phyloP scores from a whole-genome alignment of 345 rosid genomes.

The Corchorus capsularis region DNA sequence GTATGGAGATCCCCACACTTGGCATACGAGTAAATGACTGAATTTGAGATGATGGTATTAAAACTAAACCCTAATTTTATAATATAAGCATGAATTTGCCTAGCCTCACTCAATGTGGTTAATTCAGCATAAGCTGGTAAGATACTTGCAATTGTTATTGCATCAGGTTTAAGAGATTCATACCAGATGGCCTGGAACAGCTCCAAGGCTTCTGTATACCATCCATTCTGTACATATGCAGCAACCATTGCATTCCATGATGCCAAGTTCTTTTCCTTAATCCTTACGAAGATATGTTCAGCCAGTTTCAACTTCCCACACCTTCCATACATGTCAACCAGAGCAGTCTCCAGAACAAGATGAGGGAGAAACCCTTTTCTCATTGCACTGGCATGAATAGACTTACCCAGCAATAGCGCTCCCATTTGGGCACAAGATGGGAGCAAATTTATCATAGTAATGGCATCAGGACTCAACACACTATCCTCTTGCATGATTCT shows the following conservation, averaged over 20 bases:
- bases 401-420: slow-evolving; percentile 42
- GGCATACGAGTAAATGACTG: slow-evolving; percentile 64
- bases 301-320: slow-evolving; percentile 47
- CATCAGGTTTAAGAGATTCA: slow-evolving; percentile 49
- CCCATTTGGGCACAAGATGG: slow-evolving; percentile 59
- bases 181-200: slow-evolving; percentile 49
- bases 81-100: slow-evolving; percentile 56
- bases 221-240: slow-evolving; percentile 55
- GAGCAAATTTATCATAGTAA: slow-evolving; percentile 66
- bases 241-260: slow-evolving; percentile 75
- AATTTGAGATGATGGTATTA: slow-evolving; percentile 56
- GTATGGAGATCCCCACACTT: slow-evolving; percentile 68
- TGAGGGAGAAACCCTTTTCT: slow-evolving; percentile 70
- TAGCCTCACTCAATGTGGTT: slow-evolving; percentile 50
- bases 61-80: slow-evolving; percentile 38
- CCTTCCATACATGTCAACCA: slow-evolving; percentile 67
- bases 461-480: slow-evolving; percentile 52
- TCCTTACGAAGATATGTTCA: slow-evolving; percentile 43
- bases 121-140: slow-evolving; percentile 72
- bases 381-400: slow-evolving; percentile 63
- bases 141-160: slow-evolving; percentile 56
- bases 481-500: slow-evolving; percentile 48
- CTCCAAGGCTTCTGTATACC: slow-evolving; percentile 47
- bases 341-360: slow-evolving; percentile 63
- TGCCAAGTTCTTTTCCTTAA: slow-evolving; percentile 54